Base-by-base conservation (phyloP, 164 flowering plant species). In the Houttuynia cordata region DNA sequence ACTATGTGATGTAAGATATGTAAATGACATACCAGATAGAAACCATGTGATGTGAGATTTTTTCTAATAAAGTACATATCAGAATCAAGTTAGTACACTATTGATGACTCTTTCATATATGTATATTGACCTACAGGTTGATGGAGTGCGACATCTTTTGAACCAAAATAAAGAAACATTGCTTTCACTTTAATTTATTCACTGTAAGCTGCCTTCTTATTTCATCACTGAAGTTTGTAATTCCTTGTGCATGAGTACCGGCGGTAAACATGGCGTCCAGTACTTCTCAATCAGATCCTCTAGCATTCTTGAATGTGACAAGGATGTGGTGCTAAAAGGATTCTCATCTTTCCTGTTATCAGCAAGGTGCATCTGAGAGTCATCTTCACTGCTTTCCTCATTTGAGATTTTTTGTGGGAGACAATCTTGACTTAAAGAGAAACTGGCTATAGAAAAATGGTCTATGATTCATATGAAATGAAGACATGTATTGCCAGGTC, bases 121-220 rank as follows among this genome's bases (percentile, higher is more conserved):
- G 13, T 51, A 25, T 15, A 15, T 20, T 47, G 60, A 64, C 50
- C 61, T 39, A 58, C 81, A 92, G 98, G 79, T 84, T 64, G 78
- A 83, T 66, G 93, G 81, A 66, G 75, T 75, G 24, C 79, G 89
- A 79, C 78, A 73, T 71, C 82, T 92, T 72, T 67, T 92, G 70
- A 64, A 53, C 45, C 92, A 85, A 75, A 83, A 78, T 59, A 61
- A 58, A 51, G 76, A 71, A 67, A 78, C 95, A 51, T 64, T 92
- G 66, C 74, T 63, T 39, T 78, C 85, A 24, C 71, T 92, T 40
- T 87, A 92, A 57, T 81, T 92, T 65, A 64, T 75, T 58, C 76
- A 84, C 70, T 88, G 96, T 82, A 79, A 74, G 67, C 67, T 91
- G 57, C 66, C 85, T 54, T 63, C 83, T 60, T 57, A 58, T 69